phyloP scores from a whole-genome alignment of 1,284 basidiomycete species.

The Malassezia sympodialis region DNA sequence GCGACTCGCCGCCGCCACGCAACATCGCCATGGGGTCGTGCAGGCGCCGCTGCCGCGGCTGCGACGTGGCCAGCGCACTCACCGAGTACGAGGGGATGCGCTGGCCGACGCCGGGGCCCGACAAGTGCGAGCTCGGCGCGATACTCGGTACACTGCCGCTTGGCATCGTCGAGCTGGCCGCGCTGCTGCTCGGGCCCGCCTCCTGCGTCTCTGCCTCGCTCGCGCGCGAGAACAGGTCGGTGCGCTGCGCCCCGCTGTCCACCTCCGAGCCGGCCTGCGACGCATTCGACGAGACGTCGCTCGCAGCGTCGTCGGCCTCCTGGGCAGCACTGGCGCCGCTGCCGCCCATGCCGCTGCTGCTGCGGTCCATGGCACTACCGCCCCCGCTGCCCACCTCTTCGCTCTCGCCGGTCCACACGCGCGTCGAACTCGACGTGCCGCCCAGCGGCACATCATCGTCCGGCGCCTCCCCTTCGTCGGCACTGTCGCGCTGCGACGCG shows the following conservation, averaged over 20 bases:
- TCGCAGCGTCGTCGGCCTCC: background rate
- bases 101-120: background rate
- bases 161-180: background rate
- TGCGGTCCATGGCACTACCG: background rate
- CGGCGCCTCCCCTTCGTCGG: constrained; percentile 20
- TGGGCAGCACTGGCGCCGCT: background rate
- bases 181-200: background rate
- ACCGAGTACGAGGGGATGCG: constrained; percentile 16
- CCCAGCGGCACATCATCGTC: constrained; percentile 21
- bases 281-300: constrained; percentile 24
- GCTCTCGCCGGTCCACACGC: background rate
- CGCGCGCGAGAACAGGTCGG: background rate
- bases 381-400: background rate
- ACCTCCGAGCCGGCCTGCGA: constrained; percentile 43
- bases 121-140: background rate
- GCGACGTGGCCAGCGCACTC: constrained; percentile 3
- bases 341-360: background rate
- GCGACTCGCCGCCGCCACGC: constrained; percentile 37
- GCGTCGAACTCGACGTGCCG: constrained; percentile 17
- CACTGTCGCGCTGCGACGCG: constrained; percentile 25
- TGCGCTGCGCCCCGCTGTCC: constrained; percentile 20
- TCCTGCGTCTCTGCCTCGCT: constrained; percentile 3
- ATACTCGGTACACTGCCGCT: background rate
- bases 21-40: constrained; percentile 21
- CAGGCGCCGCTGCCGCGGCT: constrained; percentile 8